These are phyloP conservation scores for Coprinopsis strossmayeri DNA, from an alignment of 768 basidiomycete genomes.

Conservation along the genomic window DNA sequence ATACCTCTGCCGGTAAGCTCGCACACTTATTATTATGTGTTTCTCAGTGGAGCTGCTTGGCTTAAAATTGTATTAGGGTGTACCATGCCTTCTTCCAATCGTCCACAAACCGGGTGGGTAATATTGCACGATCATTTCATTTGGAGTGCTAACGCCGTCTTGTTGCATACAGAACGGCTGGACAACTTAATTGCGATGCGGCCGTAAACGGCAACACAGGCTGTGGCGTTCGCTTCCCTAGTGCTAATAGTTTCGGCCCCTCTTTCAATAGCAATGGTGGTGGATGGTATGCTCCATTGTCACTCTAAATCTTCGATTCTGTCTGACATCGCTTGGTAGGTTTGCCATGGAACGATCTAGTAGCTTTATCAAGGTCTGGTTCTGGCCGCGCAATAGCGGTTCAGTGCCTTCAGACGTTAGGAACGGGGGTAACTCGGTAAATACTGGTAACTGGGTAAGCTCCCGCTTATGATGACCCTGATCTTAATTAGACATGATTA, in stretches of 20 bases:
- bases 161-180: conserved; percentile 19
- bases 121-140: background rate
- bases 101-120: conserved; percentile 34
- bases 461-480: background rate
- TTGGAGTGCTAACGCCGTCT: no score
- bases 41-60: background rate
- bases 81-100: conserved; percentile 31
- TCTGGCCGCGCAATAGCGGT: conserved; percentile 44
- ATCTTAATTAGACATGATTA: no score
- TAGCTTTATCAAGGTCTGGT: conserved; percentile 51
- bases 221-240: conserved; percentile 37
- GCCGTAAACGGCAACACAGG: conserved; percentile 40
- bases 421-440: conserved; percentile 30
- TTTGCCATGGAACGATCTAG: conserved; percentile 50
- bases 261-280: conserved; percentile 51
- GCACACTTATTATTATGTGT: no score
- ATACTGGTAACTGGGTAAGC: conserved; percentile 42
- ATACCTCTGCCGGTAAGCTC: conserved; percentile 40
- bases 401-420: conserved; percentile 36
- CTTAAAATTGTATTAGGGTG: conserved; percentile 27
- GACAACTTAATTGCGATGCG: conserved; percentile 36
- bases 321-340: conserved; percentile 18
- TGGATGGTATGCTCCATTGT: conserved; percentile 45
- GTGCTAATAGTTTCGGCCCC: conserved; percentile 41
- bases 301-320: background rate